Conservation (phyloP, 495 filamentous ascomycete genomes). For the Trichoderma parareesei region DNA sequence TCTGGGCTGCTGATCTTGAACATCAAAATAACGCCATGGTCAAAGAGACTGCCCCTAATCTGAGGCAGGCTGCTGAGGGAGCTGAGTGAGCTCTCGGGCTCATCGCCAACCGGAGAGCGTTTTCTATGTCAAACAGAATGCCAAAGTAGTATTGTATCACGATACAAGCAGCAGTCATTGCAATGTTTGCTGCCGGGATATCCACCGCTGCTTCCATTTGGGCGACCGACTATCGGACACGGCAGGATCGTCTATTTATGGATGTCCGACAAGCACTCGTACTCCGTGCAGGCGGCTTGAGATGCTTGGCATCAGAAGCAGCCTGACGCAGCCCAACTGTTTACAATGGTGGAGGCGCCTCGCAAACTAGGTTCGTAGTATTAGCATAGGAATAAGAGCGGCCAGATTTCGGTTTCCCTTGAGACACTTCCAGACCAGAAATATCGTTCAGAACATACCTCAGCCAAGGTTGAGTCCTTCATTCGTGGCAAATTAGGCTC, state of each 20-base stretch:
- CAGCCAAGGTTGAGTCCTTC: not conserved
- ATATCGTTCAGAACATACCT: not conserved
- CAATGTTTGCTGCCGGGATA: not conserved
- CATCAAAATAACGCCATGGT: slow-evolving; percentile 41
- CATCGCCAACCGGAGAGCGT: not conserved
- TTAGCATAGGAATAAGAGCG: not conserved
- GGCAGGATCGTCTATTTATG: slow-evolving; percentile 1
- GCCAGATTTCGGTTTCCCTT: not conserved
- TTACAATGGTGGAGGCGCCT: not conserved
- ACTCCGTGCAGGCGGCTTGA: not conserved
- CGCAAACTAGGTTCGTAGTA: not conserved
- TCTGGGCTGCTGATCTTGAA: slow-evolving; percentile 93
- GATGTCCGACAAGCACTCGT: not conserved
- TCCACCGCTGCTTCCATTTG: not conserved
- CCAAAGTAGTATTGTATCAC: too few relatives aligned
- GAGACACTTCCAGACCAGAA: not conserved
- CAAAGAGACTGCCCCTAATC: slow-evolving; percentile 41
- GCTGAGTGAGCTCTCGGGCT: slow-evolving; percentile 29
- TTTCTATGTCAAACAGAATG: not conserved
- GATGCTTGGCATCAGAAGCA: not conserved
- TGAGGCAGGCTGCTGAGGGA: slow-evolving; percentile 48
- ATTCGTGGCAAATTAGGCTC: not conserved
- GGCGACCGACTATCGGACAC: not conserved
- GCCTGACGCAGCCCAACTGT: not conserved
- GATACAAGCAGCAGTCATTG: not conserved